These are phyloP conservation scores for Aspergillus egyptiacus DNA, from an alignment of 495 filamentous ascomycete genomes.

Conservation along the genomic window DNA sequence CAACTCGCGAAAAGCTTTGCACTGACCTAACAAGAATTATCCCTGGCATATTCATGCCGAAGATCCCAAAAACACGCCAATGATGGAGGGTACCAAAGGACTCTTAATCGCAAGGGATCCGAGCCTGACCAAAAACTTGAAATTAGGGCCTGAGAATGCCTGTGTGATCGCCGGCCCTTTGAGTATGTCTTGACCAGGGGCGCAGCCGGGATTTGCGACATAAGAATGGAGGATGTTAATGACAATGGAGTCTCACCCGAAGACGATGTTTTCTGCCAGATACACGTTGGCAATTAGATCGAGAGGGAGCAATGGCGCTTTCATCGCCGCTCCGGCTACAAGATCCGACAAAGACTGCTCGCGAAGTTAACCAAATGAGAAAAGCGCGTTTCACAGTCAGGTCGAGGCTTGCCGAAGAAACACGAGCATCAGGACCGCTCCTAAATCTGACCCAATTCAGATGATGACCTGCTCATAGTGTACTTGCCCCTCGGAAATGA, in stretches of 20 bases:
- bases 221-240: conserved; percentile 75
- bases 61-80: conserved; percentile 59
- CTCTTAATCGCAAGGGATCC: conserved; percentile 52
- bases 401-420: conserved; percentile 44
- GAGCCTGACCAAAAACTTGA: conserved; percentile 81
- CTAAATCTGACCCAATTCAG: conserved; percentile 14
- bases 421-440: conserved; percentile 41
- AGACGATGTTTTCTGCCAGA: conserved; percentile 80
- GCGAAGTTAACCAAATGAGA: not conserved
- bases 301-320: conserved; percentile 42
- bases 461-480: too few relatives aligned
- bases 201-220: conserved; percentile 75
- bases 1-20: conserved; percentile 61
- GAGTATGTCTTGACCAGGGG: conserved; percentile 70
- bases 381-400: not conserved
- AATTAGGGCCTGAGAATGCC: conserved; percentile 79
- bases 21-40: conserved; percentile 58
- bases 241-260: conserved; percentile 81
- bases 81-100: conserved; percentile 31
- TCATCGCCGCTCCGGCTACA: conserved; percentile 46
- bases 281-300: conserved; percentile 75
- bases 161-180: conserved; percentile 81
- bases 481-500: too few relatives aligned
- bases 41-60: conserved; percentile 71
- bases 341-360: conserved; percentile 51